phyloP scores from a whole-genome alignment of 306 rosid species.

The Rubus parviflorus region DNA sequence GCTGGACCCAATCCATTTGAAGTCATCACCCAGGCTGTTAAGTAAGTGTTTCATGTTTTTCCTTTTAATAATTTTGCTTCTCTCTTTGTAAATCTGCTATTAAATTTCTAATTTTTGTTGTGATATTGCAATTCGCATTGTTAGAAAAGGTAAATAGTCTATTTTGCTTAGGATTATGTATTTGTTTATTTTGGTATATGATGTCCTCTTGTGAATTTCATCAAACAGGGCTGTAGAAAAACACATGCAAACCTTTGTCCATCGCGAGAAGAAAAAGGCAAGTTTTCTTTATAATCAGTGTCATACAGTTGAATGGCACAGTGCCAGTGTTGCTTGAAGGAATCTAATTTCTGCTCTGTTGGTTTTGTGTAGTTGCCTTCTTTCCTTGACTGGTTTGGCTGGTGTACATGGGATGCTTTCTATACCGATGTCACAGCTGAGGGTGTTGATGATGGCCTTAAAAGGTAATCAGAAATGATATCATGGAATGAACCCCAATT shows the following conservation, averaged over 20 bases:
- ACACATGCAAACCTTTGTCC: constrained; percentile 79
- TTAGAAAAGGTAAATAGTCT: background rate
- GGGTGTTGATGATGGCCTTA: constrained; percentile 85
- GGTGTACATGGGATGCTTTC: constrained; percentile 99
- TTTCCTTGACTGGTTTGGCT: constrained; percentile 91
- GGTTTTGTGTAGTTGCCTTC: constrained; percentile 67
- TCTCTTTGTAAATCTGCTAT: background rate
- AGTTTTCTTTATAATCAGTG: constrained; percentile 11
- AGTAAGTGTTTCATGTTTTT: constrained; percentile 44
- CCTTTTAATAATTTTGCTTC: background rate
- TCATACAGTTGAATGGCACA: constrained; percentile 5
- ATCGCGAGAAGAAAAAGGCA: constrained; percentile 91
- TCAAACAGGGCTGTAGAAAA: constrained; percentile 71
- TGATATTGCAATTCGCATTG: background rate
- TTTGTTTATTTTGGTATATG: constrained; percentile 1
- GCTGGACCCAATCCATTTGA: constrained; percentile 95
- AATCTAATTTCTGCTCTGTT: constrained; percentile 30
- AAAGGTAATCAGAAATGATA: constrained; percentile 50
- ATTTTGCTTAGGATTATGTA: background rate
- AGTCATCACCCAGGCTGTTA: constrained; percentile 80
- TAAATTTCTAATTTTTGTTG: too few relatives aligned
- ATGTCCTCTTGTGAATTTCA: constrained; percentile 18
- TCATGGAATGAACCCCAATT: background rate
- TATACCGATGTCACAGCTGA: constrained; percentile 96
- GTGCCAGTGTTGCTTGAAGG: constrained; percentile 1